Evolutionary conservation across 176 grass and related monocot genomes (phyloP).

Genomic region (Cenchrus fungigraminus): DNA sequence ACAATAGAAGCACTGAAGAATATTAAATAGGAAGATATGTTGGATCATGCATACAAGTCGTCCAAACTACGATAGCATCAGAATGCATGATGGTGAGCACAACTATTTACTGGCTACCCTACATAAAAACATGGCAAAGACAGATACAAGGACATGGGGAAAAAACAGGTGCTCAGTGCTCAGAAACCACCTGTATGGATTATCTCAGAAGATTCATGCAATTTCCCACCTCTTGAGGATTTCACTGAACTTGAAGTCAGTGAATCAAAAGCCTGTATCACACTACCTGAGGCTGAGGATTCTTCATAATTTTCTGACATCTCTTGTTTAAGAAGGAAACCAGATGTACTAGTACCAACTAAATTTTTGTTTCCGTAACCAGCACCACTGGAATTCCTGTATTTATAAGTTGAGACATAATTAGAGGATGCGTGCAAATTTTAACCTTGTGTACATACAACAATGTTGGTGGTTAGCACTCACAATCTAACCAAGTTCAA

Average conservation of each 20-base stretch:
- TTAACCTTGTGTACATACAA: neutral
- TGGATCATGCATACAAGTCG: constrained; percentile 23
- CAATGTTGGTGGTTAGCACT: neutral
- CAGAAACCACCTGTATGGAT: constrained; percentile 57
- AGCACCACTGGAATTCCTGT: constrained; percentile 42
- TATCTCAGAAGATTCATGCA: constrained; percentile 42
- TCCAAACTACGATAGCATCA: constrained; percentile 3
- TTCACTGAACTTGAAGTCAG: constrained; percentile 46
- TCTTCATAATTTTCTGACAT: constrained; percentile 42
- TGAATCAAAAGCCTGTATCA: constrained; percentile 32
- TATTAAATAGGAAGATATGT: constrained; percentile 14
- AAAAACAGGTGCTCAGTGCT: constrained; percentile 6
- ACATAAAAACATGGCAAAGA: constrained; percentile 14
- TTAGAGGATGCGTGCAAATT: constrained; percentile 19
- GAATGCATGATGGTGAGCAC: constrained; percentile 15
- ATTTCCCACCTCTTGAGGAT: constrained; percentile 48
- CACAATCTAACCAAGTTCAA: constrained; percentile 28
- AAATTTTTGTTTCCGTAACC: constrained; percentile 50
- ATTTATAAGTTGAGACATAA: constrained; percentile 49
- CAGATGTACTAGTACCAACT: constrained; percentile 33
- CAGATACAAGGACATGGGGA: neutral
- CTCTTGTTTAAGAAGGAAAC: constrained; percentile 25
- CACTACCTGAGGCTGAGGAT: constrained; percentile 52
- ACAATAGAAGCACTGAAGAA: constrained; percentile 30
- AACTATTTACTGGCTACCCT: neutral